Conservation (phyloP, 306 rosid species). For the Vigna reflexopilosa region DNA sequence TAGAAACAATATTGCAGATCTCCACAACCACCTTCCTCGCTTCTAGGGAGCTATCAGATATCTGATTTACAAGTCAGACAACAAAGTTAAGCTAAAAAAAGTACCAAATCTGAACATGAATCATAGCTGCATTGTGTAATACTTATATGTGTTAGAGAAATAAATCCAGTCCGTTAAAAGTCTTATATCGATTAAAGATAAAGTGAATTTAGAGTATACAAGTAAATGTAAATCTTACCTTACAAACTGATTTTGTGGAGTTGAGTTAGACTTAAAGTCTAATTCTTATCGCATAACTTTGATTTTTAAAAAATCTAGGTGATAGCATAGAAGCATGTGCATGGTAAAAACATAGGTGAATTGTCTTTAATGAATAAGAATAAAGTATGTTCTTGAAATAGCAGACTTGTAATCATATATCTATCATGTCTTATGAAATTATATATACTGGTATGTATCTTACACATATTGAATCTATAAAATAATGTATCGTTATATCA, state of each 20-base stretch:
- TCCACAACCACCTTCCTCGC: conserved; percentile 66
- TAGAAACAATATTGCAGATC: conserved; percentile 76
- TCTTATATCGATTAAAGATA: no score
- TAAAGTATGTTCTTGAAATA: neutral
- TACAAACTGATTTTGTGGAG: no score
- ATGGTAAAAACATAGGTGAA: neutral
- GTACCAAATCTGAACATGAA: conserved; percentile 26
- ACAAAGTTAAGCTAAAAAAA: neutral
- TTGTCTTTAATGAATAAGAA: neutral
- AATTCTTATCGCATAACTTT: no score
- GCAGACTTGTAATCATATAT: neutral
- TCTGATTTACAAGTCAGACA: conserved; percentile 47
- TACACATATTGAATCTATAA: neutral
- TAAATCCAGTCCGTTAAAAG: no score
- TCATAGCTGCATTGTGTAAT: neutral
- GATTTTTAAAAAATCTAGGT: neutral
- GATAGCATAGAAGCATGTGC: neutral
- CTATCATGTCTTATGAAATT: neutral
- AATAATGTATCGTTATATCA: neutral
- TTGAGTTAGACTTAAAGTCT: no score
- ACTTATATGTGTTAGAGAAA: no score
- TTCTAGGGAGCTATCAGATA: conserved; percentile 67
- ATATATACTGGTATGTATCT: neutral
- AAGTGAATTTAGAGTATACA: no score
- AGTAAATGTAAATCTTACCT: fast-evolving